Conservation (phyloP, 768 basidiomycete genomes). For the Leccinellum rugosiceps region DNA sequence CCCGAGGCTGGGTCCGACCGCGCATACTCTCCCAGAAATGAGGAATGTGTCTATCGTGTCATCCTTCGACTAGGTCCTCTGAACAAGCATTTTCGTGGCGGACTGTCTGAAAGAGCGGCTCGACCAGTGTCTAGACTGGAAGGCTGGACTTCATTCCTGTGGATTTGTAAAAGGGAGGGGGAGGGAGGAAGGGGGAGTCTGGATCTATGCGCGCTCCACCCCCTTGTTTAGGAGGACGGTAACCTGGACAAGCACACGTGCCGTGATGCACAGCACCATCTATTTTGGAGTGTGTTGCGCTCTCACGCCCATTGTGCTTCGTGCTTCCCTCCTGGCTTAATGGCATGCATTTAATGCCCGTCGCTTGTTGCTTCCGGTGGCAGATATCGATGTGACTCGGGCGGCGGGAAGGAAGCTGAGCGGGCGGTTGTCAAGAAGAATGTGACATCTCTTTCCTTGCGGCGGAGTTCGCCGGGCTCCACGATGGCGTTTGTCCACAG, state of each 20-base stretch:
- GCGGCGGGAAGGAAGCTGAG: background rate
- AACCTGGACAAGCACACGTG: background rate
- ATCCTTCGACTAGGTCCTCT: background rate
- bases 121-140: background rate
- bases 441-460: background rate
- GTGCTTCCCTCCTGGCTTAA: background rate
- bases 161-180: background rate
- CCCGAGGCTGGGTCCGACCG: background rate
- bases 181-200: background rate
- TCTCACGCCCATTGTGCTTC: background rate
- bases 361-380: background rate
- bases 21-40: background rate
- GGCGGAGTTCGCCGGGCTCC: too few species aligned
- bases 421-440: too few species aligned
- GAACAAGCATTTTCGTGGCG: background rate
- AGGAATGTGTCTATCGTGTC: background rate
- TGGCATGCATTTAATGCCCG: background rate
- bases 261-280: background rate
- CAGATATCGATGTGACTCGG: background rate
- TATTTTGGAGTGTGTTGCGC: background rate
- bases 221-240: background rate
- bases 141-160: background rate
- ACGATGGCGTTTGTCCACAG: too few species aligned
- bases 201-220: background rate
- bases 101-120: background rate